A percentile compares a stretch with the other conserved stretches of the same genome.
These are phyloP conservation scores for Candida boleticola DNA, from an alignment of 805 yeast genomes.

Conservation along the genomic window DNA sequence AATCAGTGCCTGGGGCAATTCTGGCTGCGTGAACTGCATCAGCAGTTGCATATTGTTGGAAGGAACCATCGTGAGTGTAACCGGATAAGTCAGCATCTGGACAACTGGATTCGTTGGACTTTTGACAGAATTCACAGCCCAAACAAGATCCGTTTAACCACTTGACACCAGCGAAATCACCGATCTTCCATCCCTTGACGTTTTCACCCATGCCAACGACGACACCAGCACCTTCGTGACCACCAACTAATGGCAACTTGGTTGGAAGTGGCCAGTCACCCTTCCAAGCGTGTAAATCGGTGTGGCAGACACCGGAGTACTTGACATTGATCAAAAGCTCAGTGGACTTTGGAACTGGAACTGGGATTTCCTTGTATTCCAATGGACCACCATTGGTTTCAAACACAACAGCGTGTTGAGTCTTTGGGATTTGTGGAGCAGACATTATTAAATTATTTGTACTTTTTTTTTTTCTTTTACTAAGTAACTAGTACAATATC, in stretches of 20 bases:
- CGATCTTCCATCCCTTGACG: conserved; percentile 70
- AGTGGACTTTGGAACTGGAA: conserved; percentile 73
- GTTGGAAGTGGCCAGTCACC: conserved; percentile 88
- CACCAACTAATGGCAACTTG: conserved; percentile 78
- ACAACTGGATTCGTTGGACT: conserved; percentile 70
- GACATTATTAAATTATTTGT: conserved; percentile 1
- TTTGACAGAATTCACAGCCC: conserved; percentile 72
- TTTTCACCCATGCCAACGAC: conserved; percentile 74
- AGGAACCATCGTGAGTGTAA: conserved; percentile 86
- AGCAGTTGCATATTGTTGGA: conserved; percentile 88
- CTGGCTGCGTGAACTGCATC: conserved; percentile 85
- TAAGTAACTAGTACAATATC: neutral
- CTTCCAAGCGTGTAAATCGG: conserved; percentile 91
- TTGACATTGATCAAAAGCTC: conserved; percentile 78
- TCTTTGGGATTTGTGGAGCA: conserved; percentile 24
- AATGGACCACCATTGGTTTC: conserved; percentile 39
- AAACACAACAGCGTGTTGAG: conserved; percentile 38
- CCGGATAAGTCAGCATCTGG: conserved; percentile 65
- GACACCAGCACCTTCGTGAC: conserved; percentile 88
- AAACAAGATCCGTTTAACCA: conserved; percentile 81
- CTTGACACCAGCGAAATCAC: conserved; percentile 81
- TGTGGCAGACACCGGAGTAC: conserved; percentile 92
- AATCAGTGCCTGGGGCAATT: conserved; percentile 70
- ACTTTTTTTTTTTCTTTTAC: neutral
- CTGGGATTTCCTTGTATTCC: conserved; percentile 63